Evolutionary conservation across 169 alveolate species (phyloP).

Genomic region (Plasmodium coatneyi): DNA sequence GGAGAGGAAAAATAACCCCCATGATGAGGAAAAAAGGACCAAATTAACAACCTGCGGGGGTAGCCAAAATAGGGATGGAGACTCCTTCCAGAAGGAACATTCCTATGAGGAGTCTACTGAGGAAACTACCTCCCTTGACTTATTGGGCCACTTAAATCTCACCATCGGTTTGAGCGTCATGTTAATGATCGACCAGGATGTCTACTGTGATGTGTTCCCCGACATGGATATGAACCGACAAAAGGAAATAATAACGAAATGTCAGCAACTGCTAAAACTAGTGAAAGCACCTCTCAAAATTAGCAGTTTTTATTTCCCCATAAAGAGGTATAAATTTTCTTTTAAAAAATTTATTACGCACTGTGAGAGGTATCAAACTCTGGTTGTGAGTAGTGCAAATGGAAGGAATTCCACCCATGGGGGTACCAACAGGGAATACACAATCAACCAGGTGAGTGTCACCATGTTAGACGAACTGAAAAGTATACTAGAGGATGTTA

Average conservation of each 20-base stretch:
- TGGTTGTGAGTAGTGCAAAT: not conserved
- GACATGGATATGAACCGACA: slow-evolving; percentile 3
- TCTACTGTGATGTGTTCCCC: not conserved
- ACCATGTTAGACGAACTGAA: slow-evolving; percentile 15
- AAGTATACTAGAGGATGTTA: not conserved
- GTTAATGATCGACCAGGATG: slow-evolving; percentile 28
- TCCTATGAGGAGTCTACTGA: not conserved
- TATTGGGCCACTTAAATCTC: slow-evolving; percentile 1
- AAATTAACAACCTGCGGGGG: not conserved
- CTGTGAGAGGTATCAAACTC: not conserved
- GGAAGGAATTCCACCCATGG: not conserved
- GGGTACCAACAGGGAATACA: not conserved
- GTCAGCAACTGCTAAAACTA: slow-evolving; percentile 13
- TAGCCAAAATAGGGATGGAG: not conserved
- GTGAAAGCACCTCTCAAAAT: slow-evolving; percentile 27
- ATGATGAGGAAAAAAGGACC: not conserved
- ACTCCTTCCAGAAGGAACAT: not conserved
- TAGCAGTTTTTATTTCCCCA: slow-evolving; percentile 2
- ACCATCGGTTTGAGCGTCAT: slow-evolving; percentile 6
- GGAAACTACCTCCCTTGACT: slow-evolving; percentile 24
- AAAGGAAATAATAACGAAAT: slow-evolving; percentile 22
- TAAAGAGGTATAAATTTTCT: slow-evolving; percentile 24
- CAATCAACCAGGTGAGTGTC: not conserved
- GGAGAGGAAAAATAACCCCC: not conserved
- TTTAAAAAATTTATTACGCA: slow-evolving; percentile 2